Evolutionary conservation across 257 asterid species (phyloP).

Genomic region (Salvia splendens): DNA sequence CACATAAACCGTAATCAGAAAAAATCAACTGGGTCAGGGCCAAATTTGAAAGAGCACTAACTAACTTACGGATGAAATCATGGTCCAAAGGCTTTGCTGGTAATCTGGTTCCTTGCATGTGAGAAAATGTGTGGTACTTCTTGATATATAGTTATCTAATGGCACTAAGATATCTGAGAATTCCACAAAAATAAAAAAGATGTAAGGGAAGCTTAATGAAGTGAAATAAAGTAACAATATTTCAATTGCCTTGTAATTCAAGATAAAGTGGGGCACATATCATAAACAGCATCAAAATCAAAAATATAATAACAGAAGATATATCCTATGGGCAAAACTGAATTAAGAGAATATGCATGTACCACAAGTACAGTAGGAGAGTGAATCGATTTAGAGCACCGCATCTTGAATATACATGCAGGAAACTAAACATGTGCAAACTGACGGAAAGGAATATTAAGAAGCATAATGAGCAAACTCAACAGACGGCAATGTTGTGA

Average conservation of each 20-base stretch:
- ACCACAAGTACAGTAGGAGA: neutral
- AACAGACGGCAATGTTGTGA: neutral
- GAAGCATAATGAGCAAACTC: neutral
- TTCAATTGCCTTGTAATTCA: neutral
- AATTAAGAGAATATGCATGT: neutral
- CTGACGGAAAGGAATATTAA: neutral
- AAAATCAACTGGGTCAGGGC: conserved; percentile 13
- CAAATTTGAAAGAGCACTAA: conserved; percentile 25
- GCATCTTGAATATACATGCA: too few relatives aligned
- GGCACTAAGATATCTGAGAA: conserved; percentile 92
- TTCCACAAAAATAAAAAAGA: conserved; percentile 20
- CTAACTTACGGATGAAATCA: conserved; percentile 80
- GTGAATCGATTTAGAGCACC: too few relatives aligned
- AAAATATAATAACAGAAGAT: too few relatives aligned
- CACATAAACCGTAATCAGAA: conserved; percentile 24
- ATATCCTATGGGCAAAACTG: conserved; percentile 3
- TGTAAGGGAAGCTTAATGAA: conserved; percentile 24
- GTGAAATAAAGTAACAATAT: neutral
- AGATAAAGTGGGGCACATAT: neutral
- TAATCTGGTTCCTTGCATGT: conserved; percentile 96
- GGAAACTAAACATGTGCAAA: too few relatives aligned
- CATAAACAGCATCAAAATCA: neutral
- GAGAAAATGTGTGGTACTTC: conserved; percentile 84
- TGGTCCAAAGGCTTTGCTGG: conserved; percentile 96
- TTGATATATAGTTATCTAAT: conserved; percentile 88